These are phyloP conservation scores for Ceraceosorus guamensis DNA, from an alignment of 1,284 basidiomycete genomes.

Conservation along the genomic window DNA sequence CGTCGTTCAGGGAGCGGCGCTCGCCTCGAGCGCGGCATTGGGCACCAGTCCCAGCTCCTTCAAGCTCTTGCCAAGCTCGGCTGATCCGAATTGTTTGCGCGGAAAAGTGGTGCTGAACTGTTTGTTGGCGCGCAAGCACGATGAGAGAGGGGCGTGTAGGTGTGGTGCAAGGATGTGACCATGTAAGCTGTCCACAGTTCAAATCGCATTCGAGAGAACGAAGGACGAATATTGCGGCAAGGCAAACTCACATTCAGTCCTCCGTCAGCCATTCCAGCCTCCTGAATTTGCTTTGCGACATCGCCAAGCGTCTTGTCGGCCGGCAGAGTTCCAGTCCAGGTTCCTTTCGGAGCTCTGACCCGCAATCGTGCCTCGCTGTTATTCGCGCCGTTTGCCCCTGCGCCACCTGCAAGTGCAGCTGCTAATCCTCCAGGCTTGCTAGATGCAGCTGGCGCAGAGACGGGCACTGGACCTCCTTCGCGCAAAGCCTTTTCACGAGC, in stretches of 20 bases:
- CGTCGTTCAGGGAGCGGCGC: neutral
- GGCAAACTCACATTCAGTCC: slow-evolving; percentile 26
- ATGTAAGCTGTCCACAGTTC: neutral
- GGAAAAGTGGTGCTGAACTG: slow-evolving; percentile 47
- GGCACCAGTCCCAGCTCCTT: slow-evolving; percentile 44
- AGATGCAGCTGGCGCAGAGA: slow-evolving; percentile 16
- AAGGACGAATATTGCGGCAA: too few relatives aligned
- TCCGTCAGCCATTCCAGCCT: slow-evolving; percentile 30
- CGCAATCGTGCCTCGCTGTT: slow-evolving; percentile 38
- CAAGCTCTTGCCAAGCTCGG: slow-evolving; percentile 34
- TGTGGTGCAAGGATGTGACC: neutral
- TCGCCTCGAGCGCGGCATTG: slow-evolving; percentile 42
- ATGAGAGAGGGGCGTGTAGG: neutral
- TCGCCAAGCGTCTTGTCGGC: slow-evolving; percentile 34
- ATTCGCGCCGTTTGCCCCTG: slow-evolving; percentile 9
- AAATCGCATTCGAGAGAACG: neutral
- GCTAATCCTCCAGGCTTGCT: slow-evolving; percentile 15
- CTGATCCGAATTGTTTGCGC: slow-evolving; percentile 33
- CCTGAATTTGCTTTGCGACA: slow-evolving; percentile 24
- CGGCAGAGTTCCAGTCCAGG: slow-evolving; percentile 36
- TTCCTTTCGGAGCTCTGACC: slow-evolving; percentile 35
- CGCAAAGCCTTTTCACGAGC: slow-evolving; percentile 40
- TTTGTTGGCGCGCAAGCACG: too few relatives aligned
- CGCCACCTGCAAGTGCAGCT: neutral
- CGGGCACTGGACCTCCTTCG: slow-evolving; percentile 15